Conservation (phyloP, 2,329 filamentous ascomycete species). For the Aureobasidium sp. region DNA sequence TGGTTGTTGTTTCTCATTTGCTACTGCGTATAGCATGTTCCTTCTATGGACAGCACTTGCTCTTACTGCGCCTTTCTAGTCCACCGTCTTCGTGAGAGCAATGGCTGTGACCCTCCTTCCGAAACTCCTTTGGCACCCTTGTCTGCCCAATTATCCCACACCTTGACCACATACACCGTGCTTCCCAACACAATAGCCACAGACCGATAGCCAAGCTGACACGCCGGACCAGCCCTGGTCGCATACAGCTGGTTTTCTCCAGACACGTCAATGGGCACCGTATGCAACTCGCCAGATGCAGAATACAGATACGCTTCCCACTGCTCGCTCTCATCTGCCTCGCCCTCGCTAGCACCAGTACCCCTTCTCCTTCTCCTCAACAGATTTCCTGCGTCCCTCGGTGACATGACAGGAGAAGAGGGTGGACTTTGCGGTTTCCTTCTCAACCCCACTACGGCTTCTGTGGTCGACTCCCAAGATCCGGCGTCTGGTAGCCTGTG, state of each 20-base stretch:
- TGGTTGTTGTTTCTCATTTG: background rate
- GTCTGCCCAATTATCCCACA: slow-evolving; percentile 7
- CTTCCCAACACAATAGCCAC: slow-evolving; percentile 13
- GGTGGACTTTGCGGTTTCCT: slow-evolving; percentile 21
- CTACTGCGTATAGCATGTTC: background rate
- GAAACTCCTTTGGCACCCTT: slow-evolving; percentile 5
- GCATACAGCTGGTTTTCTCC: slow-evolving; percentile 14
- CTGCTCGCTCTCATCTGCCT: slow-evolving; percentile 23
- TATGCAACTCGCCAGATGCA: slow-evolving; percentile 10
- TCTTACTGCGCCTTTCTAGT: slow-evolving; percentile 10
- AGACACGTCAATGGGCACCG: slow-evolving; percentile 7
- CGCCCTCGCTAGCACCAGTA: background rate
- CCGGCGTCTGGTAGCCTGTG: slow-evolving; percentile 57
- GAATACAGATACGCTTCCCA: slow-evolving; percentile 48
- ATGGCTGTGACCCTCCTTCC: background rate
- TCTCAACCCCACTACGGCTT: slow-evolving; percentile 58
- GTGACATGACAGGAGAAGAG: slow-evolving; percentile 15
- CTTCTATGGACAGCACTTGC: background rate
- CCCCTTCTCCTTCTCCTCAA: slow-evolving; percentile 13
- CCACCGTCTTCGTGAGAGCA: slow-evolving; percentile 7
- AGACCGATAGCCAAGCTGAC: slow-evolving; percentile 2
- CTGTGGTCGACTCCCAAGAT: slow-evolving; percentile 54
- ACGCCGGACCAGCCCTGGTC: slow-evolving; percentile 11
- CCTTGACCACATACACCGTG: slow-evolving; percentile 13
- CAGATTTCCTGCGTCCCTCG: slow-evolving; percentile 15